These are phyloP conservation scores for Xylaria sp. DNA, from an alignment of 2,329 filamentous ascomycete species.

Conservation along the genomic window DNA sequence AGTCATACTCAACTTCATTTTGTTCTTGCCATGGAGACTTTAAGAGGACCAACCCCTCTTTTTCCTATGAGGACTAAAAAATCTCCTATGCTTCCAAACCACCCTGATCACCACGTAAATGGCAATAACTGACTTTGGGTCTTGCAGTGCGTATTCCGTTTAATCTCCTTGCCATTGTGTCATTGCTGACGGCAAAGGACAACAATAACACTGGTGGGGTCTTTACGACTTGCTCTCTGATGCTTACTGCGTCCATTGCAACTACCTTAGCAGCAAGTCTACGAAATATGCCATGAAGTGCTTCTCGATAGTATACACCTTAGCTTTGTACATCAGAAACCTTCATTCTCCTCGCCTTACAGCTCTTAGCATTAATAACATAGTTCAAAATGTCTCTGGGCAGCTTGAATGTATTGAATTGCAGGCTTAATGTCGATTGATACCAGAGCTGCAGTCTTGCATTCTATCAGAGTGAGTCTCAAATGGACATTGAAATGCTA, in stretches of 20 bases:
- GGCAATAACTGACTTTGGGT: conserved; percentile 4
- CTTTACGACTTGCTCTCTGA: conserved; percentile 45
- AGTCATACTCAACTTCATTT: background rate
- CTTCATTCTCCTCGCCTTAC: background rate
- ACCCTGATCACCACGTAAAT: background rate
- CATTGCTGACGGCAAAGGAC: conserved; percentile 58
- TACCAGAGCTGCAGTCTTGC: no score
- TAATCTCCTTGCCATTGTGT: conserved; percentile 54
- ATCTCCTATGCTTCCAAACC: background rate
- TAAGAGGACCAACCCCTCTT: background rate
- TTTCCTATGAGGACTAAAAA: background rate
- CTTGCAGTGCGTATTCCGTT: conserved; percentile 62
- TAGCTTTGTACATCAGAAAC: no score
- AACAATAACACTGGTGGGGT: conserved; percentile 41
- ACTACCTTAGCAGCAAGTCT: conserved; percentile 44
- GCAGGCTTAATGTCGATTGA: no score
- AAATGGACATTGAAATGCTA: background rate
- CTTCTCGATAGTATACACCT: background rate
- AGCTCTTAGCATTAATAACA: background rate
- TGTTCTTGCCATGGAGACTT: background rate
- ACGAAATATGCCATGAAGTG: conserved; percentile 43
- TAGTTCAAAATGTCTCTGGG: conserved; percentile 1
- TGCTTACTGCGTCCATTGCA: conserved; percentile 46
- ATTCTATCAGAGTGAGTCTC: no score
- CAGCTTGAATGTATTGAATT: no score